These are phyloP conservation scores for Exserohilum turcica DNA, from an alignment of 2,329 filamentous ascomycete species.

Conservation along the genomic window DNA sequence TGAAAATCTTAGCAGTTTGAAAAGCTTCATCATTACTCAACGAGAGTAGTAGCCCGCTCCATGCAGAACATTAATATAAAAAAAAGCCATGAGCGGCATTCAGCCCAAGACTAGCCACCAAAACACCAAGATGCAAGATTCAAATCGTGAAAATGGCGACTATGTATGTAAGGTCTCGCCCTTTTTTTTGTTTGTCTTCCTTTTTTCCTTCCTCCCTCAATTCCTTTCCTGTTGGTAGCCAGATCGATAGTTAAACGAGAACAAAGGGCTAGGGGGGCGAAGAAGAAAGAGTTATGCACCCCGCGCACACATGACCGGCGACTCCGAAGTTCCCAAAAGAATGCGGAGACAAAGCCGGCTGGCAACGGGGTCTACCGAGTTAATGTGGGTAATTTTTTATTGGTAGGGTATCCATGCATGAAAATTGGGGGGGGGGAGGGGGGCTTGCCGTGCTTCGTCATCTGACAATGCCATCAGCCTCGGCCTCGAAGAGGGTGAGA, in stretches of 20 bases:
- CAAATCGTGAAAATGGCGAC: slow-evolving; percentile 7
- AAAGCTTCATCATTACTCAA: neutral
- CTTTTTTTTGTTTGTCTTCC: neutral
- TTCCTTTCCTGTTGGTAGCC: slow-evolving; percentile 2
- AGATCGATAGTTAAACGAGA: neutral
- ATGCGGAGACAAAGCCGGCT: slow-evolving; percentile 9
- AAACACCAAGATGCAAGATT: slow-evolving; percentile 9
- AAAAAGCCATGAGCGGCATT: too few species aligned
- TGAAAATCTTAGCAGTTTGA: neutral
- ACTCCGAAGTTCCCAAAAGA: slow-evolving; percentile 12
- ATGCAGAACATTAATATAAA: neutral
- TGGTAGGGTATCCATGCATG: slow-evolving; percentile 45
- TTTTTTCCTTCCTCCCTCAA: neutral
- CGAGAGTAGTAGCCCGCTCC: neutral
- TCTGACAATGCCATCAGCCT: slow-evolving; percentile 25
- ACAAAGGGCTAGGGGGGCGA: slow-evolving; percentile 3
- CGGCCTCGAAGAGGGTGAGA: slow-evolving; percentile 7
- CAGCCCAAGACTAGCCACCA: neutral
- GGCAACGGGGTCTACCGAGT: slow-evolving; percentile 11
- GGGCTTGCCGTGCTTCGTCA: slow-evolving; percentile 25
- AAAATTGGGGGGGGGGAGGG: slow-evolving; percentile 5
- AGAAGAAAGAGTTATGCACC: slow-evolving; percentile 1
- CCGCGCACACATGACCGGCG: slow-evolving; percentile 9
- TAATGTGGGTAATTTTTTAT: slow-evolving; percentile 26
- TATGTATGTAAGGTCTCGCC: slow-evolving; percentile 2